Base-by-base conservation (phyloP, 148 eudicot species). In the Polygonum maritimum region DNA sequence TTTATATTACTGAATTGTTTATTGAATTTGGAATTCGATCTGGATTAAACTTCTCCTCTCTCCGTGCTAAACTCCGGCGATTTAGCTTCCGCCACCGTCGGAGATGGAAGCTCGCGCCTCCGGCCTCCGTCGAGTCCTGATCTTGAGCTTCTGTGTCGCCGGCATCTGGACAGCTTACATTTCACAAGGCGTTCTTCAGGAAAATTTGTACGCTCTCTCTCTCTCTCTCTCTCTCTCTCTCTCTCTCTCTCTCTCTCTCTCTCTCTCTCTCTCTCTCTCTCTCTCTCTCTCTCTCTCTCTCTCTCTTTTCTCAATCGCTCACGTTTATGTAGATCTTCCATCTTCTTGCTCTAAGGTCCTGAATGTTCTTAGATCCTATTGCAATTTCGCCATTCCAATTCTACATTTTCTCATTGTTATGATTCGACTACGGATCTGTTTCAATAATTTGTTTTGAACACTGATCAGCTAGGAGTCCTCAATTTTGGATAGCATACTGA, bases 121-220 rank as follows among this genome's bases (percentile, higher is more conserved):
- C 72, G 97, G 97, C 10, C 74, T 92, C 73, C 88, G 92, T 52
- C 96, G 99, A 40, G 87, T 92, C 14, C 69, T 92, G 52, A 77
- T 92, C 38, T 76, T 95, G 39, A 82, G 88, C 21, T 90, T 95
- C 77, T 92, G 94, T 62, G 92, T 92, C 35, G 89, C 86, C 80
- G 97, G 99, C 22, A 92, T 95, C 73, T 95, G 97, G 99, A 76
- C 91, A 45, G 99, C 99, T 45, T 92, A 95, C 78, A 95, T 95
- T 52, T 92, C 90, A 63, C 99, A 95, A 83, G 99, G 99, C 75
- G 88, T 95, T 75, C 97, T 95, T 74, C 99, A 95, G 77, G 99
- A 95, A 84, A 83, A 92, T 7, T 75, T 92, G 97, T 95, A 87
- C 2, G 60, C 69, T 55, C 39, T 19, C 40, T 52, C 62, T 18